A percentile compares a stretch with the other conserved stretches of the same genome.
Conservation (phyloP, 1,284 basidiomycete species). For the Waitea zeae region DNA sequence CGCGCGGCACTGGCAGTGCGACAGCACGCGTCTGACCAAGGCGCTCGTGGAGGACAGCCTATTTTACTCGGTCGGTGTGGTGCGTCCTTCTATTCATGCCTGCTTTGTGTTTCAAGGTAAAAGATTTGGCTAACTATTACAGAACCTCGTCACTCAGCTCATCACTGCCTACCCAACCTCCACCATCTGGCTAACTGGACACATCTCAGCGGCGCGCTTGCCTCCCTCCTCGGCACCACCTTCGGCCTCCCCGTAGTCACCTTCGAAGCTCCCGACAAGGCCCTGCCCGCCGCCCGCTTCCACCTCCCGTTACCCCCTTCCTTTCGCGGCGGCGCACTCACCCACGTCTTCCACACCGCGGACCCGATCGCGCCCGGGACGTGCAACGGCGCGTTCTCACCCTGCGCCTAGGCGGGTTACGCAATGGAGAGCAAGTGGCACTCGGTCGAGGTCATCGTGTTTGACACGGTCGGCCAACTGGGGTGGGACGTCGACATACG, state of each 20-base stretch:
- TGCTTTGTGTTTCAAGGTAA: neutral
- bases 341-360: constrained; percentile 76
- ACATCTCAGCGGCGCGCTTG: constrained; percentile 74
- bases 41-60: constrained; percentile 81
- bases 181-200: constrained; percentile 86
- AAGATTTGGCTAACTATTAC: constrained; percentile 2
- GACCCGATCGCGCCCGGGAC: constrained; percentile 79
- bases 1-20: constrained; percentile 53
- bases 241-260: constrained; percentile 87
- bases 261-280: constrained; percentile 88
- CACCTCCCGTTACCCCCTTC: constrained; percentile 54
- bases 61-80: constrained; percentile 76
- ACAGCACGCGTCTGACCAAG: constrained; percentile 67
- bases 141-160: constrained; percentile 72
- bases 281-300: constrained; percentile 67
- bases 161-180: constrained; percentile 69
- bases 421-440: constrained; percentile 76
- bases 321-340: constrained; percentile 49
- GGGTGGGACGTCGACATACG: constrained; percentile 73
- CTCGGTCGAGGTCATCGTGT: constrained; percentile 71
- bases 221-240: constrained; percentile 76
- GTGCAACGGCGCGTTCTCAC: constrained; percentile 60
- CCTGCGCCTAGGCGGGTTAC: constrained; percentile 58
- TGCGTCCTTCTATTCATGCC: constrained; percentile 20
- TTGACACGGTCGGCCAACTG: constrained; percentile 74